These are phyloP conservation scores for Pascua sp. DNA, from an alignment of 1,284 basidiomycete species.

Conservation along the genomic window DNA sequence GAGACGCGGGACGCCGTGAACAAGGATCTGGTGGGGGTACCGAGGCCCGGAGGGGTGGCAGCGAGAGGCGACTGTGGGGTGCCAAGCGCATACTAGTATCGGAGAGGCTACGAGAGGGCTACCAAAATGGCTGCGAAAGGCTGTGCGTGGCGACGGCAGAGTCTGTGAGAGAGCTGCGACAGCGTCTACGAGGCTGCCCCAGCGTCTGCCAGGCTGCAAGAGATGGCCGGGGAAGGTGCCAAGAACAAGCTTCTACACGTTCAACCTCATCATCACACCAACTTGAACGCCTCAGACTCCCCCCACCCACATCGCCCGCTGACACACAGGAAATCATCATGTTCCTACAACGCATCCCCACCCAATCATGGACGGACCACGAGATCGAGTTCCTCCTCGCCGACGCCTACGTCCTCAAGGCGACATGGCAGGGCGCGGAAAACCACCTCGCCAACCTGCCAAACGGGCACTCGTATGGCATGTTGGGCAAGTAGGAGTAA, in stretches of 20 bases:
- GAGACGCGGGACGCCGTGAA: background rate
- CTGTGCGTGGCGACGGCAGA: too few species aligned
- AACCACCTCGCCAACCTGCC: slow-evolving; percentile 66
- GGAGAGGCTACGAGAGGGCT: background rate
- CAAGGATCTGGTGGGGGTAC: too few species aligned
- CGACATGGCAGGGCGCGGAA: slow-evolving; percentile 89
- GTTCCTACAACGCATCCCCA: slow-evolving; percentile 95
- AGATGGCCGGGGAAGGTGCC: too few species aligned
- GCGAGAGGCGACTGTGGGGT: too few species aligned
- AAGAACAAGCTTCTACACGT: too few species aligned
- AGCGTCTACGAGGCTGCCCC: too few species aligned
- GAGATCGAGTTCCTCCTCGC: slow-evolving; percentile 92
- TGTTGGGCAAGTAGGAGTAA: slow-evolving; percentile 36
- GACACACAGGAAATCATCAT: slow-evolving; percentile 85
- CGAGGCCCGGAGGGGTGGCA: too few species aligned
- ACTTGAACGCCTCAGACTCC: too few species aligned
- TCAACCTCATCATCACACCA: background rate
- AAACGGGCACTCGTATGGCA: slow-evolving; percentile 30
- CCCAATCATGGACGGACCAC: slow-evolving; percentile 90
- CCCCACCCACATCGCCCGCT: slow-evolving; percentile 16
- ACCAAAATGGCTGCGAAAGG: too few species aligned
- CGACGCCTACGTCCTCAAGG: slow-evolving; percentile 92
- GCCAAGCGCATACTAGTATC: too few species aligned
- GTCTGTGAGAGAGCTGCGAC: too few species aligned
- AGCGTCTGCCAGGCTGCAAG: too few species aligned